Base-by-base conservation (phyloP, 352 stramenopile species). In the Phytophthora hibernalis region DNA sequence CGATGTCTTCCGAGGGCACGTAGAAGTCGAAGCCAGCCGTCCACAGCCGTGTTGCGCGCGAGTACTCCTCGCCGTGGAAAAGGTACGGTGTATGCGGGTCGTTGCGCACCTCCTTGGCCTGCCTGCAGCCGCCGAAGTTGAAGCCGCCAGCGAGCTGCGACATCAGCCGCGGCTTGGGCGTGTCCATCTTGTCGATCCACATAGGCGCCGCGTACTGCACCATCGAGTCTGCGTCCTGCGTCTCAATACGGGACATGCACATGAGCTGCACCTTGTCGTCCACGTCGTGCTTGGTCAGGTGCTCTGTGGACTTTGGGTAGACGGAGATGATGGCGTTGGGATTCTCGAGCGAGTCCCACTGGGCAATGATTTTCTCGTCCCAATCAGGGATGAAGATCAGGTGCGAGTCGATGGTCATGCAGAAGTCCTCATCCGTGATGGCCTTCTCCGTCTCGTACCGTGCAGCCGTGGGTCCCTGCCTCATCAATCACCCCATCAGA, bases 11-110 rank as follows among this genome's bases (percentile, higher is more conserved):
- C 2, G 66, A 80, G 2, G 86, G 86, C 37, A 82, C 77, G 58
- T 95, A 95, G 37, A 95, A 92, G 66, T 95, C 86, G 68, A 91
- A 95, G 16, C 86, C 86, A 22, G 69, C 54, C 44, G 86, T 95
- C 86, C 86, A 95, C 18, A 95, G 74, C 16, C 86, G 83, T 24
- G 84, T 72, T 0, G 84, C 85, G 21, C 85, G 81, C n/a, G 85
- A 92, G 75, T 92, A 95, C 63, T 95, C 86, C 51, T 95, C 84
- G 35, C 86, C 86, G 24, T 93, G 84, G 61, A 93, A 95, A 11
- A 95, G 70, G 53, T 85, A 93, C 35, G 82, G 86, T 18, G 86
- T 93, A 63, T 91, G 79, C 37, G 86, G 86, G 65, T 95, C 86
- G 56, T 91, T 92, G 35, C 86, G 86, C 57, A 95, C 80, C 48